Base-by-base conservation (phyloP, 148 eudicot genomes). In the Salicornia ramosissima region DNA sequence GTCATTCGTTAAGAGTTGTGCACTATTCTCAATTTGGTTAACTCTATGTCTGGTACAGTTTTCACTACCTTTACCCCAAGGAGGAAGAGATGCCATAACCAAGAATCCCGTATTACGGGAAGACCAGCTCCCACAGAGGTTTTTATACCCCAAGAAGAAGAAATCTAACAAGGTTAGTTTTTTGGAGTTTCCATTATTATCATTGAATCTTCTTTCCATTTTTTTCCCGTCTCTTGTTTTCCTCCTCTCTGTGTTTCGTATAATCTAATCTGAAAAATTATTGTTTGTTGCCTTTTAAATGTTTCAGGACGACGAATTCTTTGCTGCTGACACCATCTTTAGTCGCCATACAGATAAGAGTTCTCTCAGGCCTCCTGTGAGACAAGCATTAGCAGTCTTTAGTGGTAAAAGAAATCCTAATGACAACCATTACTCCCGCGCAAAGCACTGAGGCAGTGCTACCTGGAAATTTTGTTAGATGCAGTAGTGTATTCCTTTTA, bases 31-130 rank as follows among this genome's bases (percentile, higher is more conserved):
- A 24, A 24, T 10, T 40, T 24, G 65, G 26, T 53, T 57, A 67
- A 77, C 16, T 26, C 5, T n/a, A 47, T 8, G 12, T 58, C 10
- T 43, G 1, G 1, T 83, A 79, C 89, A 93, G 97, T 93, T 86
- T 78, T 90, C 97, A 12, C 72, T 90, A 72, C 97, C 98, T 71
- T 75, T 87, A 60, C 98, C 98, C 22, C 89, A 88, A 88, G 92
- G 96, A 34, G 98, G 98, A 71, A 82, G 98, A 72, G 90, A 86
- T 74, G 88, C 86, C 24, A 72, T 90, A 47, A 55, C 96, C 0
- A 93, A 93, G 83, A 93, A 93, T 79, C 98, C 98, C 21, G 70
- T 93, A 56, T 64, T 93, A 78, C 91, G 97, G 12, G 98, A 93
- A 76, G 98, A 93, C 77, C 97, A 93, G 75, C 83, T 93, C 52